Conservation (phyloP, 495 filamentous ascomycete species). For the Penicillium salamii region DNA sequence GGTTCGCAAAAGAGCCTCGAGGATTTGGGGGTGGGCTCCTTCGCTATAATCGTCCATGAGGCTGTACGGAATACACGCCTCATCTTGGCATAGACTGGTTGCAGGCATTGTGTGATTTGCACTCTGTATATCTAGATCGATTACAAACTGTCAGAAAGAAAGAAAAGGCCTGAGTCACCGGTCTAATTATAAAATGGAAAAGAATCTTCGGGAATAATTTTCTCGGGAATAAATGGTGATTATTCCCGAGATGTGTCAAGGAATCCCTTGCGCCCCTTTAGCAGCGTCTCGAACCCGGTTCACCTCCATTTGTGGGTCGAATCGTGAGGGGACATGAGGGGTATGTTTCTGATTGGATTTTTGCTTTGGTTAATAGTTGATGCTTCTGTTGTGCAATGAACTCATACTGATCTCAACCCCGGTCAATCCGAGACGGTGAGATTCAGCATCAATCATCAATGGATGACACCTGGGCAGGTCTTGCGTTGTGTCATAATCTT, state of each 20-base stretch:
- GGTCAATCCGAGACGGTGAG: too few species aligned
- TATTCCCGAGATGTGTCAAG: slow-evolving; percentile 25
- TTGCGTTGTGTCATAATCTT: too few species aligned
- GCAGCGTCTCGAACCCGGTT: neutral
- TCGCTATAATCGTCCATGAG: slow-evolving; percentile 48
- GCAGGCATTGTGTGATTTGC: slow-evolving; percentile 18
- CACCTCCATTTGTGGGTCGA: neutral
- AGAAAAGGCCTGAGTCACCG: neutral
- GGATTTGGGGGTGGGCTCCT: slow-evolving; percentile 42
- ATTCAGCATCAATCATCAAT: too few species aligned
- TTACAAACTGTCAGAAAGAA: too few species aligned
- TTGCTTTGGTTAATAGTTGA: neutral
- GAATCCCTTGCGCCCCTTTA: neutral
- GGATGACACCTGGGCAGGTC: too few species aligned
- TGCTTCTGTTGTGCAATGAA: too few species aligned
- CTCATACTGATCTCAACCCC: too few species aligned
- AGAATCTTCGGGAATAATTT: slow-evolving; percentile 12
- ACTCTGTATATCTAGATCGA: too few species aligned
- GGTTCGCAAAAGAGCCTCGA: slow-evolving; percentile 38
- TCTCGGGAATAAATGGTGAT: slow-evolving; percentile 28
- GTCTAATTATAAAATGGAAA: neutral
- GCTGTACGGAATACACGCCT: slow-evolving; percentile 35
- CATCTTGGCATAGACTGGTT: slow-evolving; percentile 29
- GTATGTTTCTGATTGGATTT: neutral
- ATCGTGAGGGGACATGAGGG: neutral